phyloP scores from a whole-genome alignment of 2,329 filamentous ascomycete genomes.

The Stromatinia cepivora region DNA sequence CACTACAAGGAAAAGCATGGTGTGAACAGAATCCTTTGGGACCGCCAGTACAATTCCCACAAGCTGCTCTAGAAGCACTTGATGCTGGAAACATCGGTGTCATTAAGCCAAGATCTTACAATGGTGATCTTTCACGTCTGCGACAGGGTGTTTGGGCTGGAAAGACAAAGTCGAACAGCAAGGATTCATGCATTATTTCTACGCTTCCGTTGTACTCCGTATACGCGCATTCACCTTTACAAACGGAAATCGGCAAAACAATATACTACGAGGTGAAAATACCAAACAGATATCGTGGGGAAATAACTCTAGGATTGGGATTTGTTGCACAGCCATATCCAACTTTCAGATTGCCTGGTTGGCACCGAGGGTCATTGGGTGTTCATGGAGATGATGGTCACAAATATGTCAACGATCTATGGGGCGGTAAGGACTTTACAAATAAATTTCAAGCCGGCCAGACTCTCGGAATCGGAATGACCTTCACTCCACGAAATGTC shows the following conservation, averaged over 20 bases:
- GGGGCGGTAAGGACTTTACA: constrained; percentile 71
- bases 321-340: constrained; percentile 75
- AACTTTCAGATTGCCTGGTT: constrained; percentile 74
- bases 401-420: constrained; percentile 72
- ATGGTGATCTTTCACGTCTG: constrained; percentile 49
- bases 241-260: constrained; percentile 49
- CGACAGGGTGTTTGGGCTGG: constrained; percentile 55
- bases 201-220: constrained; percentile 69
- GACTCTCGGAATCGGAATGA: constrained; percentile 71
- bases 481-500: constrained; percentile 45
- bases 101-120: constrained; percentile 51
- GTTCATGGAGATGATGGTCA: constrained; percentile 82
- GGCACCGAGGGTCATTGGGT: constrained; percentile 73
- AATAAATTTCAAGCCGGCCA: constrained; percentile 63
- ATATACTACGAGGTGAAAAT: constrained; percentile 74
- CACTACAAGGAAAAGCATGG: constrained; percentile 66
- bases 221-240: constrained; percentile 56
- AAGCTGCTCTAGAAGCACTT: constrained; percentile 50
- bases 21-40: constrained; percentile 60
- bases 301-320: constrained; percentile 63
- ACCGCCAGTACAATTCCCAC: constrained; percentile 52
- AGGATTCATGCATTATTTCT: constrained; percentile 65
- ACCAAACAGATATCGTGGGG: constrained; percentile 43
- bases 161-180: constrained; percentile 46
- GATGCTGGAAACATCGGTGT: constrained; percentile 55